Evolutionary conservation across 768 basidiomycete genomes (phyloP).

Genomic region (Myochromella boudieri): DNA sequence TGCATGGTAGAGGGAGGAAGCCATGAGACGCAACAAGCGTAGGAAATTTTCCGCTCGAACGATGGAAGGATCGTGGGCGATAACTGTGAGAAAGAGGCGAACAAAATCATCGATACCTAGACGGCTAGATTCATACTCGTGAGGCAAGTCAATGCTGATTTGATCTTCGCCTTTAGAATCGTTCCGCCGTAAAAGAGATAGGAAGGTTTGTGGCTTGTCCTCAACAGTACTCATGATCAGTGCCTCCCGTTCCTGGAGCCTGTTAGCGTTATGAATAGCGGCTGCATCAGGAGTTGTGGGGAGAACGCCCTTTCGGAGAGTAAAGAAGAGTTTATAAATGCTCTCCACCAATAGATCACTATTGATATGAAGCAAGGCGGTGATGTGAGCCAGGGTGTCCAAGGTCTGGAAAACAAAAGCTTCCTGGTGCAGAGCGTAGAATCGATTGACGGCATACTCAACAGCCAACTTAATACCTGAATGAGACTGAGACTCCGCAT

Average conservation of each 20-base stretch:
- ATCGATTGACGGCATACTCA: slow-evolving; percentile 69
- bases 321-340: slow-evolving; percentile 57
- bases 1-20: slow-evolving; percentile 56
- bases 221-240: slow-evolving; percentile 68
- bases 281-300: slow-evolving; percentile 53
- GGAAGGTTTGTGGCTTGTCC: slow-evolving; percentile 69
- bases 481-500: slow-evolving; percentile 58
- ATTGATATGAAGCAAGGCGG: slow-evolving; percentile 48
- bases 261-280: slow-evolving; percentile 66
- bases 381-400: slow-evolving; percentile 57
- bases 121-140: slow-evolving; percentile 57
- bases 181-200: slow-evolving; percentile 50
- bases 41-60: slow-evolving; percentile 72
- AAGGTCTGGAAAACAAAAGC: slow-evolving; percentile 75
- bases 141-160: slow-evolving; percentile 48
- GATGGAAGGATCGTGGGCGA: slow-evolving; percentile 70
- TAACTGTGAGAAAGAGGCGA: slow-evolving; percentile 73
- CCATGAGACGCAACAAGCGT: slow-evolving; percentile 54
- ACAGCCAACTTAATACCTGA: slow-evolving; percentile 62
- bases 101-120: slow-evolving; percentile 67
- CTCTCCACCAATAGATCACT: slow-evolving; percentile 52
- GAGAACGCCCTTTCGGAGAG: slow-evolving; percentile 46
- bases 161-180: slow-evolving; percentile 40
- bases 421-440: slow-evolving; percentile 72
- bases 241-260: slow-evolving; percentile 67